phyloP scores from a whole-genome alignment of 805 yeast genomes.

The Schizosaccharomyces japonicus region DNA sequence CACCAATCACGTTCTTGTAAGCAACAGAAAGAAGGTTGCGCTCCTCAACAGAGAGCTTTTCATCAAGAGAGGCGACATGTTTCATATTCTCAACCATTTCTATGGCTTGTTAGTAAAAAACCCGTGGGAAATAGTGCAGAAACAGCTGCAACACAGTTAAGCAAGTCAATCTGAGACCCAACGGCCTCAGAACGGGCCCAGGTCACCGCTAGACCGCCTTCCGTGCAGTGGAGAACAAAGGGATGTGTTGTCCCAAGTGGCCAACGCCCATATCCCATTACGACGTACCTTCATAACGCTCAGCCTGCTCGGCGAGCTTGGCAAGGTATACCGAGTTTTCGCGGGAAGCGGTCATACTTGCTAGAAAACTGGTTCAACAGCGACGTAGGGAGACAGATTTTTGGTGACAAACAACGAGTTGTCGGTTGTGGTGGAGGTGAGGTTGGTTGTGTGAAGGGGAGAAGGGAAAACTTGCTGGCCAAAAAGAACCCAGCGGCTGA shows the following conservation, averaged over 20 bases:
- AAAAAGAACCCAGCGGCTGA: too few species aligned
- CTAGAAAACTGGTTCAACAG: too few species aligned
- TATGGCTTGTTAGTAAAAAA: conserved; percentile 1
- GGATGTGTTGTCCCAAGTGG: too few species aligned
- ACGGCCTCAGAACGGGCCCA: too few species aligned
- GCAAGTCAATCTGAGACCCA: neutral
- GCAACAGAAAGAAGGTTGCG: conserved; percentile 93
- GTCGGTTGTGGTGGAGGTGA: neutral
- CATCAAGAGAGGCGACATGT: conserved; percentile 85
- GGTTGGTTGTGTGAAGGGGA: too few species aligned
- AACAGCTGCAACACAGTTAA: neutral
- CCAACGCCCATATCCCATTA: too few species aligned
- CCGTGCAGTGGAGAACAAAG: too few species aligned
- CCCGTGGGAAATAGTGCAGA: neutral
- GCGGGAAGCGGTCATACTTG: conserved; percentile 6
- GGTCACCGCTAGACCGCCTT: too few species aligned
- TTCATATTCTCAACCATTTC: conserved; percentile 75
- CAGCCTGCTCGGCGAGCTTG: conserved; percentile 97
- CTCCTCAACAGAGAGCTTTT: conserved; percentile 90
- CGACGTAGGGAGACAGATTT: too few species aligned
- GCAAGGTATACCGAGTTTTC: conserved; percentile 92
- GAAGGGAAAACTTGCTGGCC: too few species aligned
- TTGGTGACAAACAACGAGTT: too few species aligned
- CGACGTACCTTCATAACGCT: conserved; percentile 90
- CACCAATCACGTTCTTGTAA: conserved; percentile 94